phyloP scores from a whole-genome alignment of 208 protist species.

The Crithidia sp. region DNA sequence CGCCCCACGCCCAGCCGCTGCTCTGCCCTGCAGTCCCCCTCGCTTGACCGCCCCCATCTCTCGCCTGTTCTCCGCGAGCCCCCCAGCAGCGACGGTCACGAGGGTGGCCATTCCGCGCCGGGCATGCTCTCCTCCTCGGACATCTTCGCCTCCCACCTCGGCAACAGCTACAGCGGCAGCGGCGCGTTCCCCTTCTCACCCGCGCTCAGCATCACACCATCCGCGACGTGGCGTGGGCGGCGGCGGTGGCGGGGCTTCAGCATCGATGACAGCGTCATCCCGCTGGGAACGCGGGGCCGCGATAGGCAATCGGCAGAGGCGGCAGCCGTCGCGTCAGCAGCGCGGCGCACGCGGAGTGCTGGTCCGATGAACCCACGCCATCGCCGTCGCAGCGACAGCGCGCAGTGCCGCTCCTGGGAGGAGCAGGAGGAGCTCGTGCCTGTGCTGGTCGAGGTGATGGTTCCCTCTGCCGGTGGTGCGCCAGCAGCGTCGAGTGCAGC shows the following conservation, averaged over 20 bases:
- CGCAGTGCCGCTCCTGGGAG: neutral
- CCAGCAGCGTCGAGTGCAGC: no score
- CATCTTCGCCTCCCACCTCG: neutral
- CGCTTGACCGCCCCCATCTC: neutral
- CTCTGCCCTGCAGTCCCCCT: neutral
- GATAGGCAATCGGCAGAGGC: neutral
- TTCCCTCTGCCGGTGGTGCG: neutral
- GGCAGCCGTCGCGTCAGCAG: neutral
- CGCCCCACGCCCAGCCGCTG: neutral
- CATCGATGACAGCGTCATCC: slow-evolving; percentile 21
- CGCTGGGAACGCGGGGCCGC: slow-evolving; percentile 4
- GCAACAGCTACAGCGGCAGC: slow-evolving; percentile 9
- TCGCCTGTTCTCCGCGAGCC: neutral
- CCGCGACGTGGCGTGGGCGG: neutral
- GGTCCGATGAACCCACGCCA: neutral
- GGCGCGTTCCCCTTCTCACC: slow-evolving; percentile 10
- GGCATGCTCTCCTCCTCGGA: neutral
- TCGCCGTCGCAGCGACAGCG: slow-evolving; percentile 1
- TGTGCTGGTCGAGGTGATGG: slow-evolving; percentile 22
- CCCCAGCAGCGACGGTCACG: neutral
- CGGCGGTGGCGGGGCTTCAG: slow-evolving; percentile 3
- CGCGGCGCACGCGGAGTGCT: slow-evolving; percentile 12
- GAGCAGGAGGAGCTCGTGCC: slow-evolving; percentile 24
- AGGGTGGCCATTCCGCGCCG: neutral
- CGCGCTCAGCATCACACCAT: neutral